These are phyloP conservation scores for Solanum gandarillasii DNA, from an alignment of 257 asterid genomes.

Conservation along the genomic window DNA sequence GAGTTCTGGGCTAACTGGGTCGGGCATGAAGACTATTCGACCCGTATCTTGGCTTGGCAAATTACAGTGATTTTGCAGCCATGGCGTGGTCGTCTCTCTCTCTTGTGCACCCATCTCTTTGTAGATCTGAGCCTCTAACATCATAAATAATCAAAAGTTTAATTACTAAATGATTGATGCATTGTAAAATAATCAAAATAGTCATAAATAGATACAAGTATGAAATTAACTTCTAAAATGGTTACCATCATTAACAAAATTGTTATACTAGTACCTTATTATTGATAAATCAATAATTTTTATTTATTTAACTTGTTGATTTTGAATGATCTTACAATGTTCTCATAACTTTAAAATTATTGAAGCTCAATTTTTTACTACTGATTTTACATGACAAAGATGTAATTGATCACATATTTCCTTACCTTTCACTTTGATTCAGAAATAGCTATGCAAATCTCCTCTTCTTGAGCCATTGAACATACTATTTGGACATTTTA, in stretches of 20 bases:
- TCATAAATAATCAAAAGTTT: too few species aligned
- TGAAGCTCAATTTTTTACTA: too few species aligned
- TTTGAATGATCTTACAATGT: too few species aligned
- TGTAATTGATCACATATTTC: neutral
- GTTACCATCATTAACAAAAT: neutral
- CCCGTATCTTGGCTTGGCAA: conserved; percentile 16
- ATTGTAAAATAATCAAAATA: too few species aligned
- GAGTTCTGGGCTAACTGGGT: neutral
- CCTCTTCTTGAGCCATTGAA: neutral
- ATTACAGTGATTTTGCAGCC: conserved; percentile 22
- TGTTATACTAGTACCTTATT: too few species aligned
- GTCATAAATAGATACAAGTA: too few species aligned
- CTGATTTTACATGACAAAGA: neutral
- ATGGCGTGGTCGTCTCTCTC: conserved; percentile 14
- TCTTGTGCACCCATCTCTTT: neutral
- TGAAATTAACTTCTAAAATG: too few species aligned
- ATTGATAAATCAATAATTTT: too few species aligned
- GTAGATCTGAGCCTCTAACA: conserved; percentile 22
- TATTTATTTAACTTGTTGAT: too few species aligned
- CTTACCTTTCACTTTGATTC: neutral
- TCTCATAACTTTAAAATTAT: neutral
- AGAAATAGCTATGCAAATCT: neutral
- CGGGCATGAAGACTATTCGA: neutral
- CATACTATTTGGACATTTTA: neutral
- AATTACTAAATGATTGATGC: too few species aligned